These are phyloP conservation scores for Thelonectria rubi DNA, from an alignment of 2,329 filamentous ascomycete species.

Conservation along the genomic window DNA sequence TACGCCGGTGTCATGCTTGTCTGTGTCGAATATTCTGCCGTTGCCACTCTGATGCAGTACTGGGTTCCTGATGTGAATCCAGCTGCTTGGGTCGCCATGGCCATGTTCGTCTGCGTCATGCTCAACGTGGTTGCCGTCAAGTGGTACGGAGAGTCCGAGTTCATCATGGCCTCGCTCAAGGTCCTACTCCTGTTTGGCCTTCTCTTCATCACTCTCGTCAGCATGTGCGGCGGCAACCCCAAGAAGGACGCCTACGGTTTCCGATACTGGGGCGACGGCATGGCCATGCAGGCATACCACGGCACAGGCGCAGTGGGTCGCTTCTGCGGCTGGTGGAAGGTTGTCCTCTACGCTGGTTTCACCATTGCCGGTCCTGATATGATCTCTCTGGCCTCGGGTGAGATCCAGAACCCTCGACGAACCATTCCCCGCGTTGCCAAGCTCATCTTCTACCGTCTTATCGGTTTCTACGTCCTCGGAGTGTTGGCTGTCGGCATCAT, in stretches of 20 bases:
- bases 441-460: slow-evolving; percentile 77
- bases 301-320: slow-evolving; percentile 62
- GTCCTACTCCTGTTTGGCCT: slow-evolving; percentile 62
- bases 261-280: slow-evolving; percentile 58
- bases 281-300: slow-evolving; percentile 48
- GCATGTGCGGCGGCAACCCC: slow-evolving; percentile 75
- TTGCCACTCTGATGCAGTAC: slow-evolving; percentile 56
- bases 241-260: slow-evolving; percentile 71
- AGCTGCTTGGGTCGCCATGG: slow-evolving; percentile 59
- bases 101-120: slow-evolving; percentile 55
- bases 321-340: slow-evolving; percentile 65
- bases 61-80: slow-evolving; percentile 55
- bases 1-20: slow-evolving; percentile 57
- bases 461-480: slow-evolving; percentile 74
- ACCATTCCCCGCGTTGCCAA: slow-evolving; percentile 76
- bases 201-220: slow-evolving; percentile 71
- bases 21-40: slow-evolving; percentile 56
- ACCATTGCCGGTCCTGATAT: slow-evolving; percentile 75
- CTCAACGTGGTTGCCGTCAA: slow-evolving; percentile 59
- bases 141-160: slow-evolving; percentile 56
- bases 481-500: slow-evolving; percentile 65
- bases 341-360: slow-evolving; percentile 73
- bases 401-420: slow-evolving; percentile 71
- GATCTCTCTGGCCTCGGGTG: slow-evolving; percentile 63
- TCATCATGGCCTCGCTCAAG: slow-evolving; percentile 66